phyloP scores from a whole-genome alignment of 2,329 filamentous ascomycete genomes.

The Phialophora expanda region DNA sequence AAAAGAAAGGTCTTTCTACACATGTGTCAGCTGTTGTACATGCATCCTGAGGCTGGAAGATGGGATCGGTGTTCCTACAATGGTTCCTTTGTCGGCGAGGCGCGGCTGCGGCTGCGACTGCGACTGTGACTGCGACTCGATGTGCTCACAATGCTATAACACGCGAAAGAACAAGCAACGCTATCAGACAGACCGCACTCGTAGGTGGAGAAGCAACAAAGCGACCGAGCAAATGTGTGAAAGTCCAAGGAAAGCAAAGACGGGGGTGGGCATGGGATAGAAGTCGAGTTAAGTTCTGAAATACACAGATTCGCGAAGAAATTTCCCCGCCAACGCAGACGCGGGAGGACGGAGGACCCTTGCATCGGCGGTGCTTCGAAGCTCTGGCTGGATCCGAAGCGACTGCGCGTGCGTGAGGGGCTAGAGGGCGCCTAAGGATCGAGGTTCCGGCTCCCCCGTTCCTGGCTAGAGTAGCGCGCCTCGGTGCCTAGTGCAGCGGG shows the following conservation, averaged over 20 bases:
- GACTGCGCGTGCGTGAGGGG: slow-evolving; percentile 11
- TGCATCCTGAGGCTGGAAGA: not conserved
- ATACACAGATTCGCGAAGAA: slow-evolving; percentile 12
- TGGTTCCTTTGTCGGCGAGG: not conserved
- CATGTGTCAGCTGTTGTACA: not conserved
- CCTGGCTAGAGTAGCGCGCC: slow-evolving; percentile 33
- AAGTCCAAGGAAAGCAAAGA: slow-evolving; percentile 1
- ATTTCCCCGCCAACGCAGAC: slow-evolving; percentile 23
- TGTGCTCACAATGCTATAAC: not conserved
- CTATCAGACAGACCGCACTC: slow-evolving; percentile 10
- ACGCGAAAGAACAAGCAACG: slow-evolving; percentile 14
- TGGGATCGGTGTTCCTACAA: not conserved
- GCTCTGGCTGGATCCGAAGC: slow-evolving; percentile 10
- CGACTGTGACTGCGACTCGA: not conserved
- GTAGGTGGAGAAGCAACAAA: not conserved
- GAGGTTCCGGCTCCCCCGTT: slow-evolving; percentile 24
- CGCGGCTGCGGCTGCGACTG: too few species aligned
- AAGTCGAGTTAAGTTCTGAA: slow-evolving; percentile 15
- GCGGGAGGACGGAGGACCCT: slow-evolving; percentile 10
- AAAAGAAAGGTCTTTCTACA: not conserved
- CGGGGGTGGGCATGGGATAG: not conserved
- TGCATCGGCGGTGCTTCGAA: slow-evolving; percentile 5
- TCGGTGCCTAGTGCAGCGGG: slow-evolving; percentile 9
- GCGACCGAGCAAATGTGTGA: not conserved
- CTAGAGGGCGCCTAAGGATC: not conserved